Conservation (phyloP, 495 filamentous ascomycete genomes). For the Chaetomium tenue region DNA sequence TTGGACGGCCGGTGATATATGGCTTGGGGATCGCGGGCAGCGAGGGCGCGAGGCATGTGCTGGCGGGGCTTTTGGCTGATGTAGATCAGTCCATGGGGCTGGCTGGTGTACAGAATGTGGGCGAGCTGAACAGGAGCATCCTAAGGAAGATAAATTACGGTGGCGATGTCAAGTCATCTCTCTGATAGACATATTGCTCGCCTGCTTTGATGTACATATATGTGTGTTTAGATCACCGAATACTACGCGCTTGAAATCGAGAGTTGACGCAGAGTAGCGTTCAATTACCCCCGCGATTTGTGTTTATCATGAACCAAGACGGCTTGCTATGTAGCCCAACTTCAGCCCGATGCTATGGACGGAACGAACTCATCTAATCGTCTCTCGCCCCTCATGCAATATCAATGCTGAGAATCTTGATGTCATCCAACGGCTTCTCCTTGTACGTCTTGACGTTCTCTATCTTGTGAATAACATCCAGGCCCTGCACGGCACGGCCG, state of each 20-base stretch:
- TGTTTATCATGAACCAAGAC: neutral
- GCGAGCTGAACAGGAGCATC: constrained; percentile 51
- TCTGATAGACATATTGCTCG: neutral
- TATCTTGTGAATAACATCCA: constrained; percentile 96
- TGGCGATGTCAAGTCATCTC: constrained; percentile 43
- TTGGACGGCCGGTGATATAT: constrained; percentile 53
- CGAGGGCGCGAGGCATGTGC: constrained; percentile 56
- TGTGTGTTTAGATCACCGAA: neutral
- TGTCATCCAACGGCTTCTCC: constrained; percentile 94
- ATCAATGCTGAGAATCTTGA: constrained; percentile 93
- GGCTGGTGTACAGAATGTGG: constrained; percentile 53
- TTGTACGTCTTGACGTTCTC: constrained; percentile 90
- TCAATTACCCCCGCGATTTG: neutral
- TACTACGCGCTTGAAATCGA: neutral
- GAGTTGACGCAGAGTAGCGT: neutral
- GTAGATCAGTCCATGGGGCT: constrained; percentile 61
- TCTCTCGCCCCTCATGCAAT: constrained; percentile 21
- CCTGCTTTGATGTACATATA: neutral
- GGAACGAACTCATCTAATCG: no score
- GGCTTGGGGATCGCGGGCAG: constrained; percentile 54
- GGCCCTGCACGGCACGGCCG: constrained; percentile 79
- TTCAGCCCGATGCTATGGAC: neutral
- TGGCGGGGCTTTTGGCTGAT: constrained; percentile 58
- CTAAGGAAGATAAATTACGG: constrained; percentile 54
- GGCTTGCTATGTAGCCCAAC: neutral